Base-by-base conservation (phyloP, 139 green algal species). In the Zygnema cylindricum region DNA sequence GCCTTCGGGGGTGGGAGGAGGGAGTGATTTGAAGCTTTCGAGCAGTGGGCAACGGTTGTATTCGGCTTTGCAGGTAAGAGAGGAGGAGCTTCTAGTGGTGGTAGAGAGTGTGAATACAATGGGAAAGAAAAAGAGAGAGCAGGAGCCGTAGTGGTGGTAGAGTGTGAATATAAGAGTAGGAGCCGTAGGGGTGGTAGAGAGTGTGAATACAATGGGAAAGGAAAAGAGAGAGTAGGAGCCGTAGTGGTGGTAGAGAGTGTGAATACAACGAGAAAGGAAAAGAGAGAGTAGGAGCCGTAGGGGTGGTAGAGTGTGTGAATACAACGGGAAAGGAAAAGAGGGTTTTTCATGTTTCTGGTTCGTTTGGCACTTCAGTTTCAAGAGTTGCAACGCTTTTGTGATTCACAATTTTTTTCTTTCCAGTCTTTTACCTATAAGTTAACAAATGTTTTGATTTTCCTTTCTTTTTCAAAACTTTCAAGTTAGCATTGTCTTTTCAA, bases 41-140 rank as follows among this genome's bases (percentile, higher is more conserved):
- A 87, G 40, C 40, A 90, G 86, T 81, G 86, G 32, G n/a, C 86
- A 79, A 11, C 0, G 35, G 33, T 43, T 90, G 23, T 90, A 84
- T 54, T 11, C 39, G 0, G 11, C 81, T 16, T 30, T 90, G 57
- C 83, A 88, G 83, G 83, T 86, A 42, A 2, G 43, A 16, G 57
- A 25, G 30, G 57, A 35, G 57, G 57, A 30, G 30, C 57, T 30
- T 30, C 57, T 30, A 73, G 57, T 73, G 30, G 30, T 35, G 30
- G 30, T 30, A 35, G 25, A 35, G 57, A 30, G 30, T 73, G 57
- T 25, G 30, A 73, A 30, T 30, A 30, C 57, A 73, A 30, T 25
- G 30, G 30, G 25, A 30, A 25, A 73, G 25, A 30, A 35, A 73
- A 25, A 25, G 30, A 35, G 57, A 35, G 57, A 30, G 25, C 57